phyloP scores from a whole-genome alignment of 352 stramenopile species.

The Phytophthora cryptogea region DNA sequence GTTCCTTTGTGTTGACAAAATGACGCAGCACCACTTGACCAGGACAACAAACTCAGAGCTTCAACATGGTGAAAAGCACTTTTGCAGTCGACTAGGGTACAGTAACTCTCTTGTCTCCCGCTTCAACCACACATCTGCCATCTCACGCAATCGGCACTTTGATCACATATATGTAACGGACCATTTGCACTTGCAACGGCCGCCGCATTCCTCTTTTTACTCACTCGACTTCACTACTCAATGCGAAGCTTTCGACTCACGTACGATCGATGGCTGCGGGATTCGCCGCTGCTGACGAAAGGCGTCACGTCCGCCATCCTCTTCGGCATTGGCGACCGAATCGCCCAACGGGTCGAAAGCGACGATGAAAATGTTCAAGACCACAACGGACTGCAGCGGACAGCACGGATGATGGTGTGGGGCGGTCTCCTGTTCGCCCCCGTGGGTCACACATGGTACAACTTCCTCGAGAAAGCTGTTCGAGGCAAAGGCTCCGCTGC shows the following conservation, averaged over 20 bases:
- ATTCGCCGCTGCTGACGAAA: slow-evolving; percentile 71
- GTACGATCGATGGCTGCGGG: slow-evolving; percentile 61
- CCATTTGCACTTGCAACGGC: not conserved
- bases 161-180: slow-evolving; percentile 23
- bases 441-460: slow-evolving; percentile 91
- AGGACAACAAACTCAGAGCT: not conserved
- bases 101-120: not conserved
- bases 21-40: too few relatives aligned
- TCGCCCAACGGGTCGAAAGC: slow-evolving; percentile 57
- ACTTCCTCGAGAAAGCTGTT: slow-evolving; percentile 70
- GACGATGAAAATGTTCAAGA: slow-evolving; percentile 13
- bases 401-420: slow-evolving; percentile 82
- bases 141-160: slow-evolving; percentile 9
- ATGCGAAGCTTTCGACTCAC: slow-evolving; percentile 50
- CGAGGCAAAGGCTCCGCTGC: slow-evolving; percentile 24
- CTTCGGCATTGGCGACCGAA: slow-evolving; percentile 68
- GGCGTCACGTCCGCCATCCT: slow-evolving; percentile 63
- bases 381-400: slow-evolving; percentile 31
- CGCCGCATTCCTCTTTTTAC: slow-evolving; percentile 22
- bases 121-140: slow-evolving; percentile 36
- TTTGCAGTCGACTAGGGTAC: slow-evolving; percentile 11
- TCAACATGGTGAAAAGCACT: slow-evolving; percentile 20
- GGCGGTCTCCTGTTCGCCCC: slow-evolving; percentile 88
- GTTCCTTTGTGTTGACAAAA: not conserved
- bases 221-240: not conserved